phyloP scores from a whole-genome alignment of 1,284 basidiomycete species.

The Psilocybe mexicana region DNA sequence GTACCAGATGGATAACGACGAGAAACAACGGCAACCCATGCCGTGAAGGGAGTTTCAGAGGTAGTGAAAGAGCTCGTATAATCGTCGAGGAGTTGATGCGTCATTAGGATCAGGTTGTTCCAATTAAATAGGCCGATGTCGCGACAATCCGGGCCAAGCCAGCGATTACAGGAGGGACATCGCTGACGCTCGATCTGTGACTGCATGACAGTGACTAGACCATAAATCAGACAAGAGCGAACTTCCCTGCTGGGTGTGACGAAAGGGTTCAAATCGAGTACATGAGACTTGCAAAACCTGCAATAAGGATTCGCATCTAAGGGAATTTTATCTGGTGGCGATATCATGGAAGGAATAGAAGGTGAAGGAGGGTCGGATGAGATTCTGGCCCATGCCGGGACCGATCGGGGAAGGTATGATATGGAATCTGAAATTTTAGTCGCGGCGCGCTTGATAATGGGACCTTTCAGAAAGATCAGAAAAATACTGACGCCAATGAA shows the following conservation, averaged over 20 bases:
- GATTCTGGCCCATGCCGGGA: conserved; percentile 17
- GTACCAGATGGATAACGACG: conserved; percentile 9
- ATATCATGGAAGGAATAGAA: too few species aligned
- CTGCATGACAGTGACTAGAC: too few species aligned
- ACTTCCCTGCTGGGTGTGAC: too few species aligned
- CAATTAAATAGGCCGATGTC: conserved; percentile 30
- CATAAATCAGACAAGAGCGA: too few species aligned
- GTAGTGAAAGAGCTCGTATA: conserved; percentile 28
- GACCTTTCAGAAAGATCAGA: background rate
- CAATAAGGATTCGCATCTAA: too few species aligned
- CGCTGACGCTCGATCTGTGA: conserved; percentile 6
- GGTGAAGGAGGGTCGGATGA: background rate
- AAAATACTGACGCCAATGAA: too few species aligned
- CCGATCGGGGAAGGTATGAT: conserved; percentile 12
- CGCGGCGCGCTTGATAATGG: background rate
- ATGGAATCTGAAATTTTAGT: conserved; percentile 6
- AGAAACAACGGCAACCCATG: conserved; percentile 21
- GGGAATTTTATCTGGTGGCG: too few species aligned
- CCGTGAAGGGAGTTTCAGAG: conserved; percentile 31
- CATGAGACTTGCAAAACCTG: too few species aligned
- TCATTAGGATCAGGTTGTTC: conserved; percentile 27
- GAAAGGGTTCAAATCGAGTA: too few species aligned
- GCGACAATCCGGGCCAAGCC: conserved; percentile 24
- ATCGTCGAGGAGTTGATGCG: conserved; percentile 31
- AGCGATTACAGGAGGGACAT: conserved; percentile 11